Conservation (phyloP, 2,329 filamentous ascomycete species). For the Pseudogymnoascus sp. region DNA sequence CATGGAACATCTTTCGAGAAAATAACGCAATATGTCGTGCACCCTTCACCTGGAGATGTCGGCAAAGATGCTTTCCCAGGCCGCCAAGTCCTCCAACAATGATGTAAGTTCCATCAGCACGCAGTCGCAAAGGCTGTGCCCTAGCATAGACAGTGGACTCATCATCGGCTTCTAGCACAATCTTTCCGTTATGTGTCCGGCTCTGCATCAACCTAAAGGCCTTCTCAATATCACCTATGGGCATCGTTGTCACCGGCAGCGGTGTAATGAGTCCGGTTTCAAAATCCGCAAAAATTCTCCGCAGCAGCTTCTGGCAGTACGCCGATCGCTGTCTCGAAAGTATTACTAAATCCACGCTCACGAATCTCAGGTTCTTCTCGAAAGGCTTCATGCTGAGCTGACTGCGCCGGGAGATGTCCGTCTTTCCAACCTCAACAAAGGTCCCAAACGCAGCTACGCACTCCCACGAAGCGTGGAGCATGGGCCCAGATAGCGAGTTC, state of each 20-base stretch:
- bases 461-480: constrained; percentile 27
- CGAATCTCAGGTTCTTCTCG: neutral
- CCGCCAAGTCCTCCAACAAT: constrained; percentile 36
- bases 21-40: constrained; percentile 32
- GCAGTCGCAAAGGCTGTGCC: constrained; percentile 11
- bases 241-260: neutral
- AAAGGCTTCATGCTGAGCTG: neutral
- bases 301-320: neutral
- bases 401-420: neutral
- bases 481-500: constrained; percentile 27
- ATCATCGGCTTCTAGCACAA: neutral
- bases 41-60: constrained; percentile 31
- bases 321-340: neutral
- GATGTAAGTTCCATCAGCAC: constrained; percentile 28
- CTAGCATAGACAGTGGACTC: constrained; percentile 11
- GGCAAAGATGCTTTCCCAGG: constrained; percentile 31
- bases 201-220: constrained; percentile 1
- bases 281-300: neutral
- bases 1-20: constrained; percentile 15
- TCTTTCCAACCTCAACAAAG: constrained; percentile 36
- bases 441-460: constrained; percentile 32
- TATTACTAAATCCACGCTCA: neutral
- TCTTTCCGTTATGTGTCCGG: neutral
- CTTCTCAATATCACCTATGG: neutral
- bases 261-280: neutral